Conservation (phyloP, 257 asterid genomes). For the Apocynum venetum region DNA sequence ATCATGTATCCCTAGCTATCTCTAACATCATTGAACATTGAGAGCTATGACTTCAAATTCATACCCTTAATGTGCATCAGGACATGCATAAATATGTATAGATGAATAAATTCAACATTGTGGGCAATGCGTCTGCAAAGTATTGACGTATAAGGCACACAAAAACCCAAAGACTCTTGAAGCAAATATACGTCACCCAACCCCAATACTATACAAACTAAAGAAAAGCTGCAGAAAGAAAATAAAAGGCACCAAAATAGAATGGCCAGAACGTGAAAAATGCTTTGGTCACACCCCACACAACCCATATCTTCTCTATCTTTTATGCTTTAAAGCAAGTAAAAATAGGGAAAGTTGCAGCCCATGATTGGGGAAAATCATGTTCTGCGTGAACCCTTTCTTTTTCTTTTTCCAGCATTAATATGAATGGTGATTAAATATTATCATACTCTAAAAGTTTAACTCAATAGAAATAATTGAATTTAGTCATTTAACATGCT, state of each 20-base stretch:
- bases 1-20: too few species aligned
- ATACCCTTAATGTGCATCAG: too few species aligned
- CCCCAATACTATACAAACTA: background rate
- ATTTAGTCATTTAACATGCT: too few species aligned
- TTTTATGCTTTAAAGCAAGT: conserved; percentile 3
- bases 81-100: too few species aligned
- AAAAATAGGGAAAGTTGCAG: conserved; percentile 1
- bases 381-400: conserved; percentile 1
- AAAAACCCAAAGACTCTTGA: conserved; percentile 2
- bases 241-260: background rate
- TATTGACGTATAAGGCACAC: conserved; percentile 9
- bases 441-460: too few species aligned
- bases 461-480: too few species aligned
- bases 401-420: background rate
- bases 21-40: too few species aligned
- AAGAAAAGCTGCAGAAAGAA: background rate
- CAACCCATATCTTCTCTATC: background rate
- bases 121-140: background rate
- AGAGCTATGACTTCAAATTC: too few species aligned
- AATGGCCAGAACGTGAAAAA: background rate
- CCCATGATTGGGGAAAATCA: conserved; percentile 1
- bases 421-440: too few species aligned
- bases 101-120: background rate
- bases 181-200: background rate
- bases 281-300: conserved; percentile 5